These are phyloP conservation scores for Podaxis sp. DNA, from an alignment of 768 basidiomycete genomes.

Conservation along the genomic window DNA sequence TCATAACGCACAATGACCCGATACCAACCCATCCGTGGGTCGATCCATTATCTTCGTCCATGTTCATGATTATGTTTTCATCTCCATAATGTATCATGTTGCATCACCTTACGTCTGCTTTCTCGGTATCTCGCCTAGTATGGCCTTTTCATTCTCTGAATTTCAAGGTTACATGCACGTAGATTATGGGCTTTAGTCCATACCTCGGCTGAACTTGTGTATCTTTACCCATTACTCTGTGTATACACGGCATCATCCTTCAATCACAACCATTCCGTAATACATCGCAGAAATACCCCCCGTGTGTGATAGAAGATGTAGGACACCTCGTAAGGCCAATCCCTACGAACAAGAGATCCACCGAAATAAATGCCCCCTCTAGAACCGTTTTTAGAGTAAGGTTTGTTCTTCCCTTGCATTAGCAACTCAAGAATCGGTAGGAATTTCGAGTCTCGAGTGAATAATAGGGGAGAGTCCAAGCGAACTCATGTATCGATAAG, in stretches of 20 bases:
- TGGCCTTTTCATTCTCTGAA: background rate
- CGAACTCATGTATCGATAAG: background rate
- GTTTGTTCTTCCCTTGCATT: conserved; percentile 43
- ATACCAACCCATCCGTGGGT: too few species aligned
- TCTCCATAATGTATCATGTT: background rate
- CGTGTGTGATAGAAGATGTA: conserved; percentile 26
- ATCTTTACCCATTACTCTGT: background rate
- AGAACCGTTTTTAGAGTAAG: conserved; percentile 9
- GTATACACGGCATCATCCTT: background rate
- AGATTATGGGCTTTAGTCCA: background rate
- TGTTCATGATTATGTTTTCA: background rate
- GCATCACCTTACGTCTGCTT: background rate
- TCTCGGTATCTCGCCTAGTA: background rate
- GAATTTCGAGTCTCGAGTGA: conserved; percentile 41
- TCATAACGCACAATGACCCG: background rate
- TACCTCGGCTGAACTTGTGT: conserved; percentile 5
- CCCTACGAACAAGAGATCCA: conserved; percentile 31
- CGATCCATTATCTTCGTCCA: background rate
- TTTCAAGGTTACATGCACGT: conserved; percentile 1
- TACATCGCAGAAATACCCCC: background rate
- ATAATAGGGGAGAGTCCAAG: conserved; percentile 27
- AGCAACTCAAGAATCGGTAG: conserved; percentile 48
- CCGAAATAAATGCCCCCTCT: conserved; percentile 54
- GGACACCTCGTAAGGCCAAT: conserved; percentile 63
- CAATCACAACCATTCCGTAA: too few species aligned